These are phyloP conservation scores for Globisporangium apiculatum DNA, from an alignment of 352 stramenopile genomes.

Conservation along the genomic window DNA sequence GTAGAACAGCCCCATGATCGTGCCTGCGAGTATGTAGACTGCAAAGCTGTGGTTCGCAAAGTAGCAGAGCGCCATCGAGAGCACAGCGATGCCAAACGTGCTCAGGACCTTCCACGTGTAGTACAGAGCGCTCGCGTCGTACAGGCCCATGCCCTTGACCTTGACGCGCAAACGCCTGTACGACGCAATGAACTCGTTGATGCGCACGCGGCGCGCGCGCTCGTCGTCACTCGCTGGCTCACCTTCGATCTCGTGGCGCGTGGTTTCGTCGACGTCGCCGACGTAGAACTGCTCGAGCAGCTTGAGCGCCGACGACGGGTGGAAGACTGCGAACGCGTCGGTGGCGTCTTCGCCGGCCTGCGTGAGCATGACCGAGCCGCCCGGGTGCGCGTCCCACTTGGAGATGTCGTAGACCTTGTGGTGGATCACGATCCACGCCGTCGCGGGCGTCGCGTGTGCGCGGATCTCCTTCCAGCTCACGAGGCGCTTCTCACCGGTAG, in stretches of 20 bases:
- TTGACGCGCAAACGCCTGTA: conserved; percentile 94
- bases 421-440: conserved; percentile 88
- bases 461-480: conserved; percentile 76
- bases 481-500: conserved; percentile 25
- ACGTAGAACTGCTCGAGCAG: conserved; percentile 97
- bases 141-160: conserved; percentile 93
- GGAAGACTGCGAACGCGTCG: conserved; percentile 98
- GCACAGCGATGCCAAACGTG: conserved; percentile 88
- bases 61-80: conserved; percentile 85
- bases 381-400: conserved; percentile 79
- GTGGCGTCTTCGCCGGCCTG: conserved; percentile 97
- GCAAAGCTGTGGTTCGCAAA: conserved; percentile 54
- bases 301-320: conserved; percentile 90
- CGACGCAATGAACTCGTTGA: conserved; percentile 92
- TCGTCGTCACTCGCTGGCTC: conserved; percentile 36
- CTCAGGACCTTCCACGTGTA: conserved; percentile 95
- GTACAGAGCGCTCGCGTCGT: conserved; percentile 88
- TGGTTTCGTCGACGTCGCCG: conserved; percentile 89
- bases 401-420: conserved; percentile 90
- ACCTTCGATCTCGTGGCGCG: conserved; percentile 18
- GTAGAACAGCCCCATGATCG: conserved; percentile 96
- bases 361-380: conserved; percentile 94
- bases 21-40: conserved; percentile 89
- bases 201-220: conserved; percentile 39
- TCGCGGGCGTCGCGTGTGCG: conserved; percentile 66